Base-by-base conservation (phyloP, 2,329 filamentous ascomycete species). In the Botrytis tulipae region DNA sequence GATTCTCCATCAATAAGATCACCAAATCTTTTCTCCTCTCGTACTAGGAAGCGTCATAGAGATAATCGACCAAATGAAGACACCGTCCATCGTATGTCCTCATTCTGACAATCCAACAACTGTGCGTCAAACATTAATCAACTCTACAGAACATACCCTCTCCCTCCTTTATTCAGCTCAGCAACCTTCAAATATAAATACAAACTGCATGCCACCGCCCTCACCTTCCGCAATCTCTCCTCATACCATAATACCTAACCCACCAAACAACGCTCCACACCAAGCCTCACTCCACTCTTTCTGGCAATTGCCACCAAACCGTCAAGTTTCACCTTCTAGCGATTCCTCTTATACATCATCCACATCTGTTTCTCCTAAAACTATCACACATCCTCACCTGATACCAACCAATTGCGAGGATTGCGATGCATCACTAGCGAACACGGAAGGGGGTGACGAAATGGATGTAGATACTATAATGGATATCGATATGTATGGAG, bases 41-140 rank as follows among this genome's bases (percentile, higher is more conserved):
- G 89, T 40, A 91, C 89, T 1, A 82, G 87, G 78, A 91, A 91
- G 82, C 87, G 89, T 12, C 85, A 87, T 74, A 88, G 89, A 73
- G 84, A 90, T 79, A 86, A 84, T 73, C 84, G 89, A 10, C 89
- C 89, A 0, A 86, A 88, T 0, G 87, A 90, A 48, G 80, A 88
- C 86, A 80, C 77, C 35, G 76, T 81, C 29, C 78, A 80, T 73
- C 76, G 79, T 81, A 78, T 69, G 79, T 70, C 29, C 25, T 57
- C 25, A 65, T 29, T 65, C 67, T 37, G 65, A 46, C 25, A 44
- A 60, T 20, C 65, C 61, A 37, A 25, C 70, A 59, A 42, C 35
- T 37, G 57, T 46, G 25, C 20, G 35, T 29, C 65, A 65, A 42
- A 37, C 67, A 75, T 73, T 76, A 77, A 76, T 73, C 44, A 70